Conservation (phyloP, 2,329 filamentous ascomycete species). For the Phialophora tarda region DNA sequence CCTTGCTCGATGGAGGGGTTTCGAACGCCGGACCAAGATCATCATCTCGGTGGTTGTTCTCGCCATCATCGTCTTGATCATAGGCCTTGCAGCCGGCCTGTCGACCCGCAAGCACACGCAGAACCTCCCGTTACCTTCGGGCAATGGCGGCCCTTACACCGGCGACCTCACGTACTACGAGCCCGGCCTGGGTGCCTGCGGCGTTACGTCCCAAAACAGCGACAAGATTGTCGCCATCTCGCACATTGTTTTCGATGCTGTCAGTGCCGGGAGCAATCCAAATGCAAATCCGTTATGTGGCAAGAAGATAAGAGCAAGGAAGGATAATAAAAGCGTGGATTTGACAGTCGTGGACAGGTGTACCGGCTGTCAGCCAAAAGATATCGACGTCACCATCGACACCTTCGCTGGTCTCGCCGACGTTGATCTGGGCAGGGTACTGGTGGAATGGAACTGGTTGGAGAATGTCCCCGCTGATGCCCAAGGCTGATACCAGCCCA, state of each 20-base stretch:
- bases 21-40: constrained; percentile 30
- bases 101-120: constrained; percentile 30
- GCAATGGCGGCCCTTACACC: constrained; percentile 57
- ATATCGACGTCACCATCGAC: constrained; percentile 57
- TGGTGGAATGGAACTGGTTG: constrained; percentile 59
- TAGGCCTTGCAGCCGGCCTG: constrained; percentile 37
- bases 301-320: constrained; percentile 65
- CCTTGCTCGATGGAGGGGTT: constrained; percentile 30
- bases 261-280: constrained; percentile 57
- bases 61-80: constrained; percentile 33
- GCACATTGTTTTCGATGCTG: constrained; percentile 69
- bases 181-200: constrained; percentile 72
- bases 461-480: constrained; percentile 44
- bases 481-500: constrained; percentile 14
- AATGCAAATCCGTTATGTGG: constrained; percentile 73
- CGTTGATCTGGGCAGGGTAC: constrained; percentile 54
- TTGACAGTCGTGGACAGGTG: constrained; percentile 74
- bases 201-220: constrained; percentile 57
- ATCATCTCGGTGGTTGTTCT: constrained; percentile 29
- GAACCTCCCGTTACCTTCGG: constrained; percentile 59
- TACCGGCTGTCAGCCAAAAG: constrained; percentile 54
- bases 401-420: constrained; percentile 57
- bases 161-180: constrained; percentile 74
- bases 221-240: constrained; percentile 72
- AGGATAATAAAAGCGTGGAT: constrained; percentile 61